Percentiles rank a stretch among this genome's conserved stretches.
Evolutionary conservation across 2,329 filamentous ascomycete species (phyloP).

Genomic region (Epichloe bromicola): DNA sequence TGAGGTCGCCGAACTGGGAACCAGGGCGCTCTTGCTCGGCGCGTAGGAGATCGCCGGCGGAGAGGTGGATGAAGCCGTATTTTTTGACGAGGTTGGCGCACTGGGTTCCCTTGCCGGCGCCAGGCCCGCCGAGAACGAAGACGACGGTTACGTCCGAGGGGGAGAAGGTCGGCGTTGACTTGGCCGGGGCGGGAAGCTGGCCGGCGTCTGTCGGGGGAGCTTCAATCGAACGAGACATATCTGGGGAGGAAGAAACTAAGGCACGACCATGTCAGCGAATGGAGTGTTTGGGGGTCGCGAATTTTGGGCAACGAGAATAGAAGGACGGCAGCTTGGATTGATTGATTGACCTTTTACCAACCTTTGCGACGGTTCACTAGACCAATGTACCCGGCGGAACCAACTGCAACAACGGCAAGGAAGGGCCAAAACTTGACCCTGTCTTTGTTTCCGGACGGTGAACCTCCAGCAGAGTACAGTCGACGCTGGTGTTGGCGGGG

Average conservation of each 20-base stretch:
- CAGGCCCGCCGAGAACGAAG: slow-evolving; percentile 92
- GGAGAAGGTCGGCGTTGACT: slow-evolving; percentile 56
- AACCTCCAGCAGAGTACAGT: slow-evolving; percentile 26
- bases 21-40: slow-evolving; percentile 83
- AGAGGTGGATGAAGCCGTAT: slow-evolving; percentile 87
- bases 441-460: slow-evolving; percentile 17
- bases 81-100: slow-evolving; percentile 76
- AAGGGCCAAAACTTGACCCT: slow-evolving; percentile 47
- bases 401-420: slow-evolving; percentile 33
- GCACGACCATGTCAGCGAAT: not conserved
- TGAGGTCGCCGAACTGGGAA: slow-evolving; percentile 82
- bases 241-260: slow-evolving; percentile 8
- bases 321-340: not conserved
- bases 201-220: slow-evolving; percentile 26
- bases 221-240: slow-evolving; percentile 26
- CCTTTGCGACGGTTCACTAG: slow-evolving; percentile 37
- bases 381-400: slow-evolving; percentile 35
- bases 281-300: not conserved
- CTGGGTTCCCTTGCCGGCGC: slow-evolving; percentile 93
- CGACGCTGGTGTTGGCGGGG: slow-evolving; percentile 10
- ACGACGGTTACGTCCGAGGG: slow-evolving; percentile 72
- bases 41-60: slow-evolving; percentile 82
- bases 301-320: not conserved
- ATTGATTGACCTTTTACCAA: slow-evolving; percentile 15
- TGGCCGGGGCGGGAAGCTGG: slow-evolving; percentile 36